Evolutionary conservation across 2,329 filamentous ascomycete species (phyloP), one percentile per base, ranked within the genome.

Genomic region (Cladosporium colombiae): DNA sequence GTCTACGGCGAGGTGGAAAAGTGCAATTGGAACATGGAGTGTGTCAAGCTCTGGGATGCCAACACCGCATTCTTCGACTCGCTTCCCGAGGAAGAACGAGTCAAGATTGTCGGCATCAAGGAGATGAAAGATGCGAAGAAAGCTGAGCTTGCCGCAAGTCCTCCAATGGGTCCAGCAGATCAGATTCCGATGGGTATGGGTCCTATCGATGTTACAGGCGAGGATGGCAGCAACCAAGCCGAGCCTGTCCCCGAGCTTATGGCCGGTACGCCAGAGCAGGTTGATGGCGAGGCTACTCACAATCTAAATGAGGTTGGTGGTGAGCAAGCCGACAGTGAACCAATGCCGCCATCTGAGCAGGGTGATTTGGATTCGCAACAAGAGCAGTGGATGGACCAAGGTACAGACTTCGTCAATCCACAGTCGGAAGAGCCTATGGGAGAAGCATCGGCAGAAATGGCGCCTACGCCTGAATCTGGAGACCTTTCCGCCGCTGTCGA

Each of bases 1-100:
- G 85, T 88, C 62, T 90, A 88, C 72, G 89, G 88, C 6, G 87
- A 90, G 75, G 88, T 91, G 0, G 89, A 91, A 74, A 81, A 83
- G 69, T 91, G 89, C 76, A 91, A 91, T 72, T 91, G 89, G 89
- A 83, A 87, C 52, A 75, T 79, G 6, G 84, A 87, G 5, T 91
- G 89, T 70, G 86, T 91, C 13, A 80, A 79, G 29, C 79, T 83
- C 69, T 91, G 89, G 89, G 89, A 91, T 69, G 82, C 83, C 68
- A 84, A 90, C 70, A 86, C 85, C 0, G 85, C 84, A 1, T 83
- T 82, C 27, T 91, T 88, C 75, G 84, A 86, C 6, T 80, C 80
- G 31, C 78, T 90, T 0, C 82, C 85, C 8, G 85, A 87, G 57
- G 86, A 90, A 70, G 84, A 88, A 35, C 29, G 37, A 21, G 21